A percentile compares a stretch with the other conserved stretches of the same genome.
These are phyloP conservation scores for Volutella citrinella DNA, from an alignment of 2,329 filamentous ascomycete species.

Conservation along the genomic window DNA sequence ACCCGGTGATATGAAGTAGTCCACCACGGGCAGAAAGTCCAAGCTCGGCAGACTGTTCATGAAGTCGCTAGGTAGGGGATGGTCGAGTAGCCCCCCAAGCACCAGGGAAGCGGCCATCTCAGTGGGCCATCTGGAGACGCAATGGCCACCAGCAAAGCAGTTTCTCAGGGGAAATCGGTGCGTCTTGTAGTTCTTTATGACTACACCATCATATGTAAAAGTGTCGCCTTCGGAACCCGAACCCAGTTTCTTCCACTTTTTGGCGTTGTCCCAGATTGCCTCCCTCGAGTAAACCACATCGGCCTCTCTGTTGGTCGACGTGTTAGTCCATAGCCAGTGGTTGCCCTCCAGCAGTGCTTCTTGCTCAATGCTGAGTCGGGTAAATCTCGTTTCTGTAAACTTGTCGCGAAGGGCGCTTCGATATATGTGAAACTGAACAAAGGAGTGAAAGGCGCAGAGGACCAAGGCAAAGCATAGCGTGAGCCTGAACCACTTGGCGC, in stretches of 20 bases:
- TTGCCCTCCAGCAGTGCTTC: conserved; percentile 2
- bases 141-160: conserved; percentile 19
- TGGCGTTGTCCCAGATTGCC: conserved; percentile 15
- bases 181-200: conserved; percentile 29
- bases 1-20: conserved; percentile 27
- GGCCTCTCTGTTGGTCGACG: background rate
- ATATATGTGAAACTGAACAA: conserved; percentile 3
- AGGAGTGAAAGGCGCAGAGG: conserved; percentile 9
- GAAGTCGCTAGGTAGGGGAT: no score
- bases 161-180: conserved; percentile 28
- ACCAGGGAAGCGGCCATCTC: conserved; percentile 29
- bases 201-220: conserved; percentile 24
- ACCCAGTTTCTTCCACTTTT: conserved; percentile 26
- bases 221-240: conserved; percentile 29
- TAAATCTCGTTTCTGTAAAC: conserved; percentile 19
- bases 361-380: conserved; percentile 5
- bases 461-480: conserved; percentile 3
- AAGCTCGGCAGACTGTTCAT: no score
- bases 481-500: conserved; percentile 4
- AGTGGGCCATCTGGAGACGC: conserved; percentile 26
- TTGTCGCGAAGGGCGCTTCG: conserved; percentile 16
- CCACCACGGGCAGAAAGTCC: conserved; percentile 26
- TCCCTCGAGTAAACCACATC: conserved; percentile 11
- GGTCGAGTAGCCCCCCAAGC: conserved; percentile 26
- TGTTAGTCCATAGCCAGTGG: conserved; percentile 13